Evolutionary conservation across 352 stramenopile genomes (phyloP).

Genomic region (Phytophthora pinifolia): DNA sequence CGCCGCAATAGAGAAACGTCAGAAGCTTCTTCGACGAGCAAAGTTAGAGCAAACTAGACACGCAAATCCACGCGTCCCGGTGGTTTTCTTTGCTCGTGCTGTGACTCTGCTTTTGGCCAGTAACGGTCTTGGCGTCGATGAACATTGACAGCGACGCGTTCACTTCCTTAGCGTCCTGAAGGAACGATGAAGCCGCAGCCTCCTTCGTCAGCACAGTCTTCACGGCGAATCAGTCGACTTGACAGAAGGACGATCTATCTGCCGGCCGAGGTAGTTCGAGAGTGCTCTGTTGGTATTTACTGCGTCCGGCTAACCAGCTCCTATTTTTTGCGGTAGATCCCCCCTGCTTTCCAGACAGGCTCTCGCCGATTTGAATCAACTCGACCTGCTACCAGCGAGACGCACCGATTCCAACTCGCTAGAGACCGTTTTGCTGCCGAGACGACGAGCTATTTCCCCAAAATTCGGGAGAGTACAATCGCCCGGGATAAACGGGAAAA

Average conservation of each 20-base stretch:
- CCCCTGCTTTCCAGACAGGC: conserved; percentile 26
- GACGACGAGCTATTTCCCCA: conserved; percentile 50
- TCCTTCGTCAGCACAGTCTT: conserved; percentile 4
- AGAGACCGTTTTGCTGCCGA: conserved; percentile 35
- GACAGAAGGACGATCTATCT: conserved; percentile 42
- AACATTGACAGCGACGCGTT: conserved; percentile 13
- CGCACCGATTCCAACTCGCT: conserved; percentile 30
- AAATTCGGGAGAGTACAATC: conserved; percentile 46
- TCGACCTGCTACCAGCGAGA: conserved; percentile 37
- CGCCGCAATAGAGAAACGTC: conserved; percentile 11
- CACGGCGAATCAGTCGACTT: conserved; percentile 5
- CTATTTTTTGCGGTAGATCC: conserved; percentile 24
- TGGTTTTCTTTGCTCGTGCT: too few relatives aligned
- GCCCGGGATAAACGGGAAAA: conserved; percentile 48
- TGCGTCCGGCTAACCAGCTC: background rate
- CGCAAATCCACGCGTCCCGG: too few relatives aligned
- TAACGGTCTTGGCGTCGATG: conserved; percentile 3
- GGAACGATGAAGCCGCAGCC: conserved; percentile 21
- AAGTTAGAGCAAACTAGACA: conserved; percentile 2
- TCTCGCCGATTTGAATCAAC: conserved; percentile 29
- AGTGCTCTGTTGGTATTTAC: background rate
- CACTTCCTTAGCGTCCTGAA: background rate
- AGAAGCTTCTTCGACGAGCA: background rate
- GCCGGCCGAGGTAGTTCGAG: conserved; percentile 30
- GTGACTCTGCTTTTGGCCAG: background rate